Evolutionary conservation across 177 flowering plant genomes (phyloP).

Genomic region (Vitis hybrid): DNA sequence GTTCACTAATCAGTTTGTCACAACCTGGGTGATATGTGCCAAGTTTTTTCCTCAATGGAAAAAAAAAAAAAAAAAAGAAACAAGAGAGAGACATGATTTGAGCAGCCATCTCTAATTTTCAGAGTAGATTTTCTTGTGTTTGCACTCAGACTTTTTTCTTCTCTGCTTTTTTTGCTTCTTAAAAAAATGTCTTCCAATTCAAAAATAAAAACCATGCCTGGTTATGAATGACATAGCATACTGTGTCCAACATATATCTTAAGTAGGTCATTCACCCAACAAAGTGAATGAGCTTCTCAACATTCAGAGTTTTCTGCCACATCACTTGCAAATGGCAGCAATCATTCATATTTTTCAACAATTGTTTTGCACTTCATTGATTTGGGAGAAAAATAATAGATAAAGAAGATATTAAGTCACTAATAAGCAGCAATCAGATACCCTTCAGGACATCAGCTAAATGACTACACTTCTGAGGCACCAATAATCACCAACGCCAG

Average conservation of each 20-base stretch:
- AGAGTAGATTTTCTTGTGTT: too few species aligned
- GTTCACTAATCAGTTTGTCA: too few species aligned
- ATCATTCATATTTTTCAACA: background rate
- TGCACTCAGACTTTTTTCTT: too few species aligned
- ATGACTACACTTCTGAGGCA: constrained; percentile 21
- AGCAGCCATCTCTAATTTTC: too few species aligned
- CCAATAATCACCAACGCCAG: constrained; percentile 19
- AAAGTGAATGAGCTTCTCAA: background rate
- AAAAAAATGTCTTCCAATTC: too few species aligned
- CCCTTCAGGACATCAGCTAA: constrained; percentile 31
- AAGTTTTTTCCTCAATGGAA: too few species aligned
- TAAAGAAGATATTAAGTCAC: constrained; percentile 13
- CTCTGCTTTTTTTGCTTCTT: too few species aligned
- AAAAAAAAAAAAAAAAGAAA: too few species aligned
- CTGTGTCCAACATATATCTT: background rate
- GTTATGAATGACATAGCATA: too few species aligned
- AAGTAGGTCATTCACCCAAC: background rate
- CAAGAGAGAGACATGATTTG: too few species aligned
- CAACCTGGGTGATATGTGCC: too few species aligned
- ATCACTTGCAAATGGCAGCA: background rate
- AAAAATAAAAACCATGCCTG: too few species aligned
- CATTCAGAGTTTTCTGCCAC: background rate
- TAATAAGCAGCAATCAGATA: constrained; percentile 15
- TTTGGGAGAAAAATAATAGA: background rate
- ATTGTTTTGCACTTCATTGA: background rate